Evolutionary conservation across 2,329 filamentous ascomycete genomes (phyloP).

Genomic region (Colletotrichum orchidophilum): DNA sequence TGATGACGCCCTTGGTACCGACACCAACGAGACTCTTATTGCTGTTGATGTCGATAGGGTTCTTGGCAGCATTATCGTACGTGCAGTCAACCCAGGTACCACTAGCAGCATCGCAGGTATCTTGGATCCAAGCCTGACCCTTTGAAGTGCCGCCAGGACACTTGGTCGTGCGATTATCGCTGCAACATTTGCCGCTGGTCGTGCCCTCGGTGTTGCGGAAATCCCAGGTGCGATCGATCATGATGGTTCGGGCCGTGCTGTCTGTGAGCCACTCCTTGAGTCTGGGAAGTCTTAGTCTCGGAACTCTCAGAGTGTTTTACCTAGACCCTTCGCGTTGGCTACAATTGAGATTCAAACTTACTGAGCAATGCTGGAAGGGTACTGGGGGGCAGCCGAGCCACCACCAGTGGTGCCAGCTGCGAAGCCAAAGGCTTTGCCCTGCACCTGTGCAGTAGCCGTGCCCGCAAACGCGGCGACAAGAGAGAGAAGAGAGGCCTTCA

Average conservation of each 20-base stretch:
- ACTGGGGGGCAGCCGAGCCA: conserved; percentile 53
- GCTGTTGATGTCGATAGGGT: conserved; percentile 38
- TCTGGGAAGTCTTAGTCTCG: background rate
- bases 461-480: conserved; percentile 35
- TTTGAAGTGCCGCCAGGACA: conserved; percentile 34
- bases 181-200: conserved; percentile 39
- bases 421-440: conserved; percentile 43
- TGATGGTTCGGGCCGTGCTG: conserved; percentile 46
- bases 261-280: conserved; percentile 46
- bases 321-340: conserved; percentile 38
- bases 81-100: conserved; percentile 35
- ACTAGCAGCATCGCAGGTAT: conserved; percentile 36
- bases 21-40: conserved; percentile 42
- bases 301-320: background rate
- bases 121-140: conserved; percentile 40
- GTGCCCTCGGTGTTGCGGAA: conserved; percentile 40
- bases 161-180: conserved; percentile 40
- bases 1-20: conserved; percentile 39
- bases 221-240: conserved; percentile 45
- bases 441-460: conserved; percentile 39
- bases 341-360: conserved; percentile 36
- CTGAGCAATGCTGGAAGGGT: conserved; percentile 42
- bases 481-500: conserved; percentile 25
- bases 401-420: conserved; percentile 60
- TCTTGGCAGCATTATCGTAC: conserved; percentile 41